Evolutionary conservation across 805 yeast genomes (phyloP), one percentile per base, ranked within the genome.

Genomic region (Pichia californica): DNA sequence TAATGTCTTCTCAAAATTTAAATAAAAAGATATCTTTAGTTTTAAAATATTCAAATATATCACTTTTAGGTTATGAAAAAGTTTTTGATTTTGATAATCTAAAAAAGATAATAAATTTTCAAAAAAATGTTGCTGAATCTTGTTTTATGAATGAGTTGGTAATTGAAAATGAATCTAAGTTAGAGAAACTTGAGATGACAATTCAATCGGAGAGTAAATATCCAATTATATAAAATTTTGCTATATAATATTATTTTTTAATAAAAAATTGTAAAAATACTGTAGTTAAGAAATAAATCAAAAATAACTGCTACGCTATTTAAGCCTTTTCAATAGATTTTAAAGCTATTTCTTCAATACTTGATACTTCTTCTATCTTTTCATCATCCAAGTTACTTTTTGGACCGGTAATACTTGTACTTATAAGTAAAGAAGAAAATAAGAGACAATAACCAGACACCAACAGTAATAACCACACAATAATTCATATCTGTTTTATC

Each of bases 21-120:
- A 36, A 48, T 15, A 28, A 27, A 10, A 42, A 38, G 9, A 55
- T 68, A 46, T 61, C 63, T 16, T 57, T 52, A 31, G 57, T 67
- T 5, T 47, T 74, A 2, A 63, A 67, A 29, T 67, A 56, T 43
- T 55, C 76, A 39, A 71, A 71, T 39, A 46, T 58, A 4, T 57
- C 78, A n/a, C 66, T 76, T 15, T 57, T 61, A 6, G 75, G 77
- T 0, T 75, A 68, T 55, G 69, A 66, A 41, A 58, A 54, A 38
- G 53, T 66, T 37, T 59, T 59, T 29, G 67, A 69, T 49, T 59
- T 69, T 16, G 55, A 59, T 32, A 64, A 67, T 65, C 58, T 75
- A 34, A 55, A 58, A 31, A 51, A 59, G 30, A 66, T 74, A 27
- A 67, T 76, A 41, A 56, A 57, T 28, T 51, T 71, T 16, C 74